phyloP scores from a whole-genome alignment of 1,284 basidiomycete genomes.

The Ganoderma lucidum region DNA sequence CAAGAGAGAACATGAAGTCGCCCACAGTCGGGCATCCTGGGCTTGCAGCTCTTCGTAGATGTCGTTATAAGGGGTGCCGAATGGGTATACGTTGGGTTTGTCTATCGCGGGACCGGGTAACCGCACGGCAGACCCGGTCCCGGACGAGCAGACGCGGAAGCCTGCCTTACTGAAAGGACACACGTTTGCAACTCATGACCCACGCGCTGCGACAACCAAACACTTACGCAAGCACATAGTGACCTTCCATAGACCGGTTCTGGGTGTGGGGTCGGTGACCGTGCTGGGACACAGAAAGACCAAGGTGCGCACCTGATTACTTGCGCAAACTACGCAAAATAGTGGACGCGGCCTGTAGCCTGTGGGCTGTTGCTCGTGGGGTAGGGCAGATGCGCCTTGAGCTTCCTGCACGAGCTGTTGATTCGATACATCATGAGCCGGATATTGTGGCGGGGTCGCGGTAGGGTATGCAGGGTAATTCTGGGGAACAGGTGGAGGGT shows the following conservation, averaged over 20 bases:
- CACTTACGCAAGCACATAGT: slow-evolving; percentile 87
- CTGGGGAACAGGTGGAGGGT: slow-evolving; percentile 25
- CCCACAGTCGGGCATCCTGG: slow-evolving; percentile 89
- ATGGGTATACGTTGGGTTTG: slow-evolving; percentile 97
- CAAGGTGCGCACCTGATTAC: slow-evolving; percentile 81
- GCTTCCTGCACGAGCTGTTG: slow-evolving; percentile 40
- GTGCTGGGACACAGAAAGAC: not conserved
- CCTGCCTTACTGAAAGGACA: slow-evolving; percentile 75
- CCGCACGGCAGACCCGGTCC: slow-evolving; percentile 97
- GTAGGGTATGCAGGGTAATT: slow-evolving; percentile 42
- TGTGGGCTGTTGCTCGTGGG: slow-evolving; percentile 29
- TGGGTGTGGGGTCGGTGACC: slow-evolving; percentile 45
- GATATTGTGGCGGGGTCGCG: slow-evolving; percentile 44
- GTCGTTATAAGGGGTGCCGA: slow-evolving; percentile 97
- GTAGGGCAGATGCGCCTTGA: slow-evolving; percentile 33
- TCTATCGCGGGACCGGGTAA: slow-evolving; percentile 96
- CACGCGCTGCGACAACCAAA: not conserved
- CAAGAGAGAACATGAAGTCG: slow-evolving; percentile 12
- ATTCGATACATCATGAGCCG: slow-evolving; percentile 35
- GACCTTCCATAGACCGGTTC: slow-evolving; percentile 99
- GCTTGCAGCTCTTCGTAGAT: slow-evolving; percentile 93
- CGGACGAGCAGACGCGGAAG: slow-evolving; percentile 91
- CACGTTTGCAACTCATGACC: slow-evolving; percentile 18
- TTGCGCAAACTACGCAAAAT: slow-evolving; percentile 98
- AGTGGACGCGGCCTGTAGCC: slow-evolving; percentile 73